Evolutionary conservation across 495 filamentous ascomycete species (phyloP), one percentile per base, ranked within the genome.

Genomic region (Podospora didyma): DNA sequence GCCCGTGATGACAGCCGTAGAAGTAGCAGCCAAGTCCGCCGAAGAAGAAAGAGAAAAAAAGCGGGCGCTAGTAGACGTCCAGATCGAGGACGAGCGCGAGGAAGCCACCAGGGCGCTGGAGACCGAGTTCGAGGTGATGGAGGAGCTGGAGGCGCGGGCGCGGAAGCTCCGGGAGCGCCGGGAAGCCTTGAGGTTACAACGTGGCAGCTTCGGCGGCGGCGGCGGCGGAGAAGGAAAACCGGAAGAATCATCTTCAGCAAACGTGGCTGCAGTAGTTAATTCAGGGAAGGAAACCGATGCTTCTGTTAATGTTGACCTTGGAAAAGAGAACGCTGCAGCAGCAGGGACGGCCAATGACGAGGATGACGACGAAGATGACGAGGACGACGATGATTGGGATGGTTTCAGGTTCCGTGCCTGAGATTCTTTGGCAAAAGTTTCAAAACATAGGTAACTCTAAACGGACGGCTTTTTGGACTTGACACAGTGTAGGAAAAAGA

Each of bases 101-200:
- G 92, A 96, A 63, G 91, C 92, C 3, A 86, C 84, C 20, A 81
- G 88, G 47, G 82, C 86, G 53, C 69, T 97, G 54, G 86, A 93
- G 68, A 86, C 89, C 55, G 94, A 98, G 69, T 90, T 97, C 67
- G 94, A 96, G 51, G 86, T 94, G 67, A 97, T 97, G 93, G 90
- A 94, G 66, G 84, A 84, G 52, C 79, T 96, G 46, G 94, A 97
- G 71, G 84, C 85, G 61, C 80, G 92, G 39, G 88, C 96, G 7
- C 76, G 79, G 63, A 82, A 78, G 62, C 70, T 98, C 57, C 88
- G 92, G 63, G 88, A 92, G 62, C 84, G 75, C 46, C 70, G 85
- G 39, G 82, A 82, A 59, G 76, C 73, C 21, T 62, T 75, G 68
- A 23, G 72, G 61, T 21, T 65, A 60, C 16, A 19, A 12, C 20